A percentile compares a stretch with the other conserved stretches of the same genome.
phyloP scores from a whole-genome alignment of 768 basidiomycete species.

The Grammothele lineata region DNA sequence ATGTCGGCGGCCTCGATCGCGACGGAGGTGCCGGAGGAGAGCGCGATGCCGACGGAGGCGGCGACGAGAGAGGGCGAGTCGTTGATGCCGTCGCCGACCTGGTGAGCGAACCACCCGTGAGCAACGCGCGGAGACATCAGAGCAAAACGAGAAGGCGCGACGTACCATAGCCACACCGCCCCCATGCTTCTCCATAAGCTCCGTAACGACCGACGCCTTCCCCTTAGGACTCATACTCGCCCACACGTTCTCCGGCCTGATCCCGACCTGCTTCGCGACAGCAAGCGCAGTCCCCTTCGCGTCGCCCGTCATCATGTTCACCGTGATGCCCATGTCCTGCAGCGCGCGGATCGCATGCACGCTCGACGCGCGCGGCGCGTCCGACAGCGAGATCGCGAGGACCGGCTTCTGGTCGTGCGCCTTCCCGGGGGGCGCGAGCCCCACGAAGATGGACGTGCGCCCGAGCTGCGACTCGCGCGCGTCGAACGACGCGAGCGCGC shows the following conservation, averaged over 20 bases:
- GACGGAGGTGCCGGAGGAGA: constrained; percentile 94
- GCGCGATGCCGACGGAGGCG: constrained; percentile 93
- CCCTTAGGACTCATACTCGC: constrained; percentile 94
- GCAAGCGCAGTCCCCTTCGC: constrained; percentile 80
- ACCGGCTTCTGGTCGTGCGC: constrained; percentile 45
- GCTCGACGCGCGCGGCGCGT: constrained; percentile 84
- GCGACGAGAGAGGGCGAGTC: constrained; percentile 97
- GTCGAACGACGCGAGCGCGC: constrained; percentile 61
- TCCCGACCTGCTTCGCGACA: constrained; percentile 88
- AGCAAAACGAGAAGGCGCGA: no score
- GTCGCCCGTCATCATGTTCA: constrained; percentile 94
- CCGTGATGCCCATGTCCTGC: constrained; percentile 85
- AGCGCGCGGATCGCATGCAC: constrained; percentile 77
- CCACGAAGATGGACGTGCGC: constrained; percentile 85
- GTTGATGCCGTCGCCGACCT: constrained; percentile 99
- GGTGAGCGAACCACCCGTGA: neutral
- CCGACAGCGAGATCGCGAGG: constrained; percentile 81
- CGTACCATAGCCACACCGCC: constrained; percentile 88
- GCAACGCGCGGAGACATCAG: no score
- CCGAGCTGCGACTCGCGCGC: constrained; percentile 64
- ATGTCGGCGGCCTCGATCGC: constrained; percentile 98
- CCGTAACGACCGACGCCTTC: constrained; percentile 81
- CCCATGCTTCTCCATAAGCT: constrained; percentile 68
- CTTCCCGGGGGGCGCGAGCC: constrained; percentile 45
- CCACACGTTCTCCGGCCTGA: constrained; percentile 78